These are phyloP conservation scores for Candida dubliniensis DNA, from an alignment of 1,139 yeast species.

Conservation along the genomic window DNA sequence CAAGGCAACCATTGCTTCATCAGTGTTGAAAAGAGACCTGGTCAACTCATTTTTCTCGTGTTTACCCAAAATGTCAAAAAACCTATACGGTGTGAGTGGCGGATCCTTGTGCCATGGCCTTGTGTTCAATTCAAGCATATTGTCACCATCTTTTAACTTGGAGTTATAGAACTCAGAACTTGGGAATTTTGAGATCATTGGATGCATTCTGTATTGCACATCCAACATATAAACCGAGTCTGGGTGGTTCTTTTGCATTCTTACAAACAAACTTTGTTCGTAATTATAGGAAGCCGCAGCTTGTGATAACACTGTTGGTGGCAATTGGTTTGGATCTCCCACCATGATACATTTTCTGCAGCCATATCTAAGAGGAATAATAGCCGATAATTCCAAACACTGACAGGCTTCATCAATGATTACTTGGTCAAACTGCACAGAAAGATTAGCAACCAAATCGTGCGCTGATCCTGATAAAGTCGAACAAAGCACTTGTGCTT, in stretches of 20 bases:
- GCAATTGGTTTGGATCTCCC: conserved; percentile 98
- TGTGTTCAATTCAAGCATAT: conserved; percentile 56
- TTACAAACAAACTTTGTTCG: conserved; percentile 89
- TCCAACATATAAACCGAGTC: conserved; percentile 71
- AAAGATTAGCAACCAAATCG: conserved; percentile 72
- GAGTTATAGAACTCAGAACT: conserved; percentile 79
- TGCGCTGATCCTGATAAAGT: conserved; percentile 96
- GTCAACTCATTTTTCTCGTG: conserved; percentile 66
- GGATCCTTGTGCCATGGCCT: conserved; percentile 72
- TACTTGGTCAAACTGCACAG: conserved; percentile 86
- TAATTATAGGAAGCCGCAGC: conserved; percentile 78
- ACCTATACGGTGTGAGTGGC: conserved; percentile 70
- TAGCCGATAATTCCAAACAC: conserved; percentile 88
- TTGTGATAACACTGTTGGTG: conserved; percentile 96
- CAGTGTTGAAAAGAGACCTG: conserved; percentile 65
- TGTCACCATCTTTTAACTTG: conserved; percentile 70
- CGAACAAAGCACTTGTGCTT: conserved; percentile 88
- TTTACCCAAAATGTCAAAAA: conserved; percentile 66
- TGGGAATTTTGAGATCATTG: conserved; percentile 84
- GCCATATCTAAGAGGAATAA: conserved; percentile 92
- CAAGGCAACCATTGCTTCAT: conserved; percentile 72
- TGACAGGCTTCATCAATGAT: conserved; percentile 98
- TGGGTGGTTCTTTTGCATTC: conserved; percentile 76
- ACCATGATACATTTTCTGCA: conserved; percentile 93
- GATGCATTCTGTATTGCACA: conserved; percentile 99